phyloP scores from a whole-genome alignment of 2,329 filamentous ascomycete species.

The Colletotrichum ledebouriae region DNA sequence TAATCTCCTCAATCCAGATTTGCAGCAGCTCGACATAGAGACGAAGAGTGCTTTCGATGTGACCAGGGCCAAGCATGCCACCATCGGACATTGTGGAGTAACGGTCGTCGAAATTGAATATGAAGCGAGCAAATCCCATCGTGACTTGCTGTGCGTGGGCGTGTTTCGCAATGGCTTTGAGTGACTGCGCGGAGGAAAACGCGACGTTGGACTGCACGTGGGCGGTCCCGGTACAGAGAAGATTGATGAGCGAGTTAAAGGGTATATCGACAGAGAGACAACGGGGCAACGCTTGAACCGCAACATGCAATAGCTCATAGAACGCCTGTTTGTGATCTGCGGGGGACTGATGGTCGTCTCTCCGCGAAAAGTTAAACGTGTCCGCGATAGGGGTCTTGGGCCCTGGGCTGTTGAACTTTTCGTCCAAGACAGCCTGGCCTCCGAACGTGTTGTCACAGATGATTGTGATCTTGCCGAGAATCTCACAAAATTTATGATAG shows the following conservation, averaged over 20 bases:
- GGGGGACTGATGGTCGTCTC: constrained; percentile 80
- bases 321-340: constrained; percentile 92
- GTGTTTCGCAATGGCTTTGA: constrained; percentile 95
- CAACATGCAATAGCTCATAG: constrained; percentile 94
- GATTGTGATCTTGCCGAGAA: constrained; percentile 94
- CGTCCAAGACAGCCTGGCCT: constrained; percentile 93
- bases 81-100: constrained; percentile 99
- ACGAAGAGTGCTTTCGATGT: constrained; percentile 93
- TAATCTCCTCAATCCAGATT: constrained; percentile 98
- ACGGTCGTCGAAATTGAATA: constrained; percentile 97
- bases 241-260: constrained; percentile 92
- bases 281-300: constrained; percentile 94
- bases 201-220: constrained; percentile 96
- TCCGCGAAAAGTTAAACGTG: constrained; percentile 89
- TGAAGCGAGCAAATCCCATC: constrained; percentile 96
- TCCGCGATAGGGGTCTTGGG: constrained; percentile 97
- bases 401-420: constrained; percentile 89
- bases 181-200: constrained; percentile 87
- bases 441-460: constrained; percentile 98
- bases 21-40: constrained; percentile 94
- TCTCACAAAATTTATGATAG: constrained; percentile 92
- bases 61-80: constrained; percentile 91
- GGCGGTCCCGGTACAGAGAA: constrained; percentile 95
- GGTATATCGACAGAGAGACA: constrained; percentile 92
- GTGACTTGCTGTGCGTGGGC: constrained; percentile 95